These are phyloP conservation scores for Umbelopsis sp. DNA, from an alignment of 192 early-diverging fungal species.

Conservation along the genomic window DNA sequence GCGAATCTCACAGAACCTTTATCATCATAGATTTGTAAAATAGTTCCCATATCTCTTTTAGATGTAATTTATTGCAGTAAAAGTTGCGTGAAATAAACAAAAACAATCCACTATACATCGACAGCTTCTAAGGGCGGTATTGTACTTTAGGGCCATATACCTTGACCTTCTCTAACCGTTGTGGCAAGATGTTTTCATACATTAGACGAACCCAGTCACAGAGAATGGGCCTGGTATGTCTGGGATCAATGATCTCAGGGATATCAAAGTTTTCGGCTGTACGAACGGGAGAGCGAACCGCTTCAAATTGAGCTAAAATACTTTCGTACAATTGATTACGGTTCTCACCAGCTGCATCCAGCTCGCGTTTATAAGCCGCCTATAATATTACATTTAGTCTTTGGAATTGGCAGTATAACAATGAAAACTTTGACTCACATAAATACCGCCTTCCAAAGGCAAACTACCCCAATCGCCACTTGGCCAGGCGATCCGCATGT, in stretches of 20 bases:
- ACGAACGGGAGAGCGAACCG: conserved; percentile 35
- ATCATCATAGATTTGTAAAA: background rate
- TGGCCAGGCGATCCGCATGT: conserved; percentile 41
- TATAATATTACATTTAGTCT: conserved; percentile 1
- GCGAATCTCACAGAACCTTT: conserved; percentile 2
- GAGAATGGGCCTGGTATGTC: conserved; percentile 33
- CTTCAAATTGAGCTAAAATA: conserved; percentile 39
- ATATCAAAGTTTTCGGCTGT: conserved; percentile 44
- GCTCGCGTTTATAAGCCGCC: conserved; percentile 39
- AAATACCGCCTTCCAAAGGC: conserved; percentile 41
- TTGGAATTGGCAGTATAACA: background rate
- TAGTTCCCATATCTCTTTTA: background rate
- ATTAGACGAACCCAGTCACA: conserved; percentile 42
- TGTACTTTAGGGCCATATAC: conserved; percentile 30
- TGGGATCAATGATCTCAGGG: conserved; percentile 43
- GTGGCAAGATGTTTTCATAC: conserved; percentile 40
- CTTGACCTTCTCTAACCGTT: conserved; percentile 31
- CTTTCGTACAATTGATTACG: conserved; percentile 32
- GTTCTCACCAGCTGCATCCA: conserved; percentile 40
- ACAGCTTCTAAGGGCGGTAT: conserved; percentile 29
- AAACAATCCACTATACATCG: background rate
- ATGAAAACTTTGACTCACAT: conserved; percentile 13
- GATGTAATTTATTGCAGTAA: background rate
- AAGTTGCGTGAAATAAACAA: background rate
- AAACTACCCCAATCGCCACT: conserved; percentile 43